Evolutionary conservation across 345 rosid species (phyloP).

Genomic region (Cochlearia excelsa): DNA sequence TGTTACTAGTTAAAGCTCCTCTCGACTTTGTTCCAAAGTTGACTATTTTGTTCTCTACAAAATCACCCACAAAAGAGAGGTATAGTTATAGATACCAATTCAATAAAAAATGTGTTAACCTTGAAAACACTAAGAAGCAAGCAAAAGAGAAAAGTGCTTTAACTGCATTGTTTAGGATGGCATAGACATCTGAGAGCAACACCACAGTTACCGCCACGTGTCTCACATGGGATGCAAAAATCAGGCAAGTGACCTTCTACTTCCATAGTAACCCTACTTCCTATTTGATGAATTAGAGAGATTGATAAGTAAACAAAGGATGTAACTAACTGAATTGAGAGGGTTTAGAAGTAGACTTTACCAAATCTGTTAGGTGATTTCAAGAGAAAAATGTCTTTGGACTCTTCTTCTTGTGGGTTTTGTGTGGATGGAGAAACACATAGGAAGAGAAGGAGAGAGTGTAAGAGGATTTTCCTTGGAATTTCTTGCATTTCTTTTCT

Average conservation of each 20-base stretch:
- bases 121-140: neutral
- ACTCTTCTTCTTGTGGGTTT: slow-evolving; percentile 17
- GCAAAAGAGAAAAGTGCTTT: slow-evolving; percentile 21
- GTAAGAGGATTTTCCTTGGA: slow-evolving; percentile 30
- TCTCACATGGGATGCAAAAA: slow-evolving; percentile 52
- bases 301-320: no score
- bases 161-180: slow-evolving; percentile 65
- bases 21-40: slow-evolving; percentile 22
- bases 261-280: slow-evolving; percentile 52
- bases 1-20: slow-evolving; percentile 15
- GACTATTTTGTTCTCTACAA: slow-evolving; percentile 27
- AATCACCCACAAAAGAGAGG: slow-evolving; percentile 4
- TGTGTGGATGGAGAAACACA: slow-evolving; percentile 18
- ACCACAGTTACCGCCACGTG: slow-evolving; percentile 64
- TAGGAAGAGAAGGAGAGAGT: slow-evolving; percentile 22
- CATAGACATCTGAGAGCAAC: slow-evolving; percentile 62
- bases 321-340: no score
- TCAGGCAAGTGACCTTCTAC: slow-evolving; percentile 59
- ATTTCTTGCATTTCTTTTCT: slow-evolving; percentile 29
- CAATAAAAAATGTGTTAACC: no score
- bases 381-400: neutral
- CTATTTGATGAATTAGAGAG: no score
- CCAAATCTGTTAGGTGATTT: slow-evolving; percentile 51
- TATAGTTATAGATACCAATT: no score
- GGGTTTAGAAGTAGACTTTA: slow-evolving; percentile 48